Evolutionary conservation across 257 asterid species (phyloP).

Genomic region (Buddleja alternifolia): DNA sequence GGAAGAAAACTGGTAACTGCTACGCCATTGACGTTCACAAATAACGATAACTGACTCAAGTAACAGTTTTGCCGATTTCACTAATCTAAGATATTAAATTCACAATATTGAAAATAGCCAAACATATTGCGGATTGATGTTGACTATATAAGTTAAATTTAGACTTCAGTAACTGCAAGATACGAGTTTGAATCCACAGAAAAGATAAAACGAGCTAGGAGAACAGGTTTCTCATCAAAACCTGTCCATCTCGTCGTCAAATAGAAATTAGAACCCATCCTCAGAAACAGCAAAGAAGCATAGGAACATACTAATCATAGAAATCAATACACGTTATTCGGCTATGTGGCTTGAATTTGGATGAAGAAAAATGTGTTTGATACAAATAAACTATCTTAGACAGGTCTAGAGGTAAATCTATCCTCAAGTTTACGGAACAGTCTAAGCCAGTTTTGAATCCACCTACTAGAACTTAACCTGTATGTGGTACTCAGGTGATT

Average conservation of each 20-base stretch:
- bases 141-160: neutral
- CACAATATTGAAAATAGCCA: conserved; percentile 1
- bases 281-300: neutral
- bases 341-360: neutral
- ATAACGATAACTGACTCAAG: conserved; percentile 5
- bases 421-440: neutral
- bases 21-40: neutral
- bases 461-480: neutral
- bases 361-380: neutral
- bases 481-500: too few relatives aligned
- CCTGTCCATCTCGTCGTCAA: neutral
- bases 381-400: neutral
- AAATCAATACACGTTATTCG: neutral
- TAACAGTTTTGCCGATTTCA: conserved; percentile 10
- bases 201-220: neutral
- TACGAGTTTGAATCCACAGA: conserved; percentile 5
- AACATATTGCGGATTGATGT: conserved; percentile 5
- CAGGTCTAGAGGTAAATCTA: neutral
- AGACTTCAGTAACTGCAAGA: conserved; percentile 1
- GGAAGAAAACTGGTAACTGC: conserved; percentile 17
- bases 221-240: neutral
- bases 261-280: neutral
- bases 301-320: neutral
- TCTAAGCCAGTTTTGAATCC: neutral
- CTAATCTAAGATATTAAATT: neutral